phyloP scores from a whole-genome alignment of 2,329 filamentous ascomycete species.

The Colletotrichum sp. region DNA sequence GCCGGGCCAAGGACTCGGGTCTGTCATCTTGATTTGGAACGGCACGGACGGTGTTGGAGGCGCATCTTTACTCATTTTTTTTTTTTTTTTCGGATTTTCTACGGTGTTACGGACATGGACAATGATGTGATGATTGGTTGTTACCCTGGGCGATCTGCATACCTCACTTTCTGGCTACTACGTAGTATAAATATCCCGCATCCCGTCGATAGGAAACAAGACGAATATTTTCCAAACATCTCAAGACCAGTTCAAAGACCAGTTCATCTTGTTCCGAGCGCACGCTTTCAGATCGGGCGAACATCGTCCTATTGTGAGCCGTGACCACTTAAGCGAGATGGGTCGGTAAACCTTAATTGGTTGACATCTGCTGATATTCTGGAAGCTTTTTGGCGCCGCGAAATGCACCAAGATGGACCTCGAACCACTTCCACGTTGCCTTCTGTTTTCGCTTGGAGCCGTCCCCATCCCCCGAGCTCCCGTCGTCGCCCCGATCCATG shows the following conservation, averaged over 20 bases:
- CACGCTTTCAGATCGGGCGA: background rate
- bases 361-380: background rate
- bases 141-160: conserved; percentile 13
- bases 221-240: background rate
- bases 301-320: background rate
- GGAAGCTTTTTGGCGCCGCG: background rate
- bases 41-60: background rate
- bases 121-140: conserved; percentile 16
- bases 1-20: conserved; percentile 16
- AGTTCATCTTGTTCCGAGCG: background rate
- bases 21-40: conserved; percentile 17
- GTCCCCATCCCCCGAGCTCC: background rate
- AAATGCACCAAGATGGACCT: background rate
- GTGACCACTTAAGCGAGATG: background rate
- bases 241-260: background rate
- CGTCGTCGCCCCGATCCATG: background rate
- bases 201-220: conserved; percentile 10
- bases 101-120: conserved; percentile 9
- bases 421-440: background rate
- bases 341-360: background rate
- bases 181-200: background rate
- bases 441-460: background rate
- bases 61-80: background rate
- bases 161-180: conserved; percentile 2
- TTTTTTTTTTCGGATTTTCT: background rate